Conservation (phyloP, 495 filamentous ascomycete genomes). For the Usnea hakonensis region DNA sequence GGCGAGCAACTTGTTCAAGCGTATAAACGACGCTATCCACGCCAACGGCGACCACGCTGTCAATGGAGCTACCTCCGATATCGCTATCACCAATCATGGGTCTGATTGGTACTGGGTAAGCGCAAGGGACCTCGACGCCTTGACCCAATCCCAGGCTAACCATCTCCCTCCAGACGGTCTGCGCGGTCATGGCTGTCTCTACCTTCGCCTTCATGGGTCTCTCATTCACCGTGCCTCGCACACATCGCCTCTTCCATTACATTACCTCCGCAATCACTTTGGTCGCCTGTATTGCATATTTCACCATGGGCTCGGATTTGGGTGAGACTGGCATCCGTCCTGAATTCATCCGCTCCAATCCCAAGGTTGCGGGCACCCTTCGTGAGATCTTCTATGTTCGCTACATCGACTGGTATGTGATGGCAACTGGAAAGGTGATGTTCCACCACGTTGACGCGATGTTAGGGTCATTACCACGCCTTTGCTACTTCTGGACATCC, state of each 20-base stretch:
- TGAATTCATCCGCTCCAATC: conserved; percentile 40
- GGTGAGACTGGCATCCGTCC: conserved; percentile 56
- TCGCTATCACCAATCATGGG: conserved; percentile 55
- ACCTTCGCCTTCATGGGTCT: conserved; percentile 39
- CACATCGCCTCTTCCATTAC: conserved; percentile 63
- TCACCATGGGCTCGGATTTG: conserved; percentile 59
- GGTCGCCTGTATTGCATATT: conserved; percentile 59
- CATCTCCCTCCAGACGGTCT: conserved; percentile 27
- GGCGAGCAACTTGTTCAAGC: conserved; percentile 8
- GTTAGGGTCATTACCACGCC: conserved; percentile 40
- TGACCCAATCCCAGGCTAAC: conserved; percentile 6
- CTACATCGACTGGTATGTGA: conserved; percentile 61
- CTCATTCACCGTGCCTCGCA: conserved; percentile 42
- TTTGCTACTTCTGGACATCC: conserved; percentile 50
- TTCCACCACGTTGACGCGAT: conserved; percentile 6
- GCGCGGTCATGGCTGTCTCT: conserved; percentile 34
- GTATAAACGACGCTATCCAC: conserved; percentile 42
- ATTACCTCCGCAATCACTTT: conserved; percentile 53
- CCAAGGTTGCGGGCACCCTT: conserved; percentile 36
- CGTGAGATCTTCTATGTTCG: conserved; percentile 66
- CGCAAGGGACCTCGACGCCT: neutral
- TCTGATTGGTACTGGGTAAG: conserved; percentile 50
- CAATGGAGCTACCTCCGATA: conserved; percentile 37
- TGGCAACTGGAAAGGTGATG: too few relatives aligned
- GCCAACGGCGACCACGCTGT: conserved; percentile 36